Conservation (phyloP, 768 basidiomycete species). For the Tremella yokohamensis region DNA sequence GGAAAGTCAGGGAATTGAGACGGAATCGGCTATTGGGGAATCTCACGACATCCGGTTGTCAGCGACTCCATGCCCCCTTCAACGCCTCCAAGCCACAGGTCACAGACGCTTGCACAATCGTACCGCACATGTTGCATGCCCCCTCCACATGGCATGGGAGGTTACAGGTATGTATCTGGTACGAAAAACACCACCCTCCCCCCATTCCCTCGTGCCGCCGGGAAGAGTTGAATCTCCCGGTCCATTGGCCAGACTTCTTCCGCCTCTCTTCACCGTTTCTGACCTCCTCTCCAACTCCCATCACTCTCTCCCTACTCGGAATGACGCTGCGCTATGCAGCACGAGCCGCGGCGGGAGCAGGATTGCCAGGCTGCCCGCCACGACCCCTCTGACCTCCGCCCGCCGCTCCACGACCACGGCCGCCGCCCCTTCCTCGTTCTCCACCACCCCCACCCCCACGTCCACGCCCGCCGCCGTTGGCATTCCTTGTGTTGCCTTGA, state of each 20-base stretch:
- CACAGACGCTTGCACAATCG: too few relatives aligned
- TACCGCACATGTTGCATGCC: constrained; percentile 1
- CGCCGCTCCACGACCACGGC: neutral
- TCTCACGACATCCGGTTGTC: too few relatives aligned
- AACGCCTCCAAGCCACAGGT: too few relatives aligned
- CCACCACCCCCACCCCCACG: constrained; percentile 6
- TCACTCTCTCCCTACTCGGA: constrained; percentile 6
- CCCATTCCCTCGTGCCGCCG: neutral
- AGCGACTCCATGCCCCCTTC: too few relatives aligned
- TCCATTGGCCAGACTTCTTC: neutral
- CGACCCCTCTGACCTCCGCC: constrained; percentile 9
- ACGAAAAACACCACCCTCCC: constrained; percentile 5
- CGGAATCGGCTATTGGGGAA: too few relatives aligned
- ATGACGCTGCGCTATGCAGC: neutral
- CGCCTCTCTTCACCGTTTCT: constrained; percentile 2
- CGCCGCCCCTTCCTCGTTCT: constrained; percentile 14
- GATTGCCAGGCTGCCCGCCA: constrained; percentile 5
- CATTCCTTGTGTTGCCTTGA: neutral
- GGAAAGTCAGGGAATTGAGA: too few relatives aligned
- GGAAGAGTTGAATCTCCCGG: constrained; percentile 31
- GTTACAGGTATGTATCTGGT: neutral
- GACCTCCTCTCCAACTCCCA: constrained; percentile 17
- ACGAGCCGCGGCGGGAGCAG: neutral
- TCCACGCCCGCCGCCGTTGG: constrained; percentile 4
- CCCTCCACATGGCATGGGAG: constrained; percentile 4